Evolutionary conservation across 169 alveolate genomes (phyloP).

Genomic region (Eimeria sp.): DNA sequence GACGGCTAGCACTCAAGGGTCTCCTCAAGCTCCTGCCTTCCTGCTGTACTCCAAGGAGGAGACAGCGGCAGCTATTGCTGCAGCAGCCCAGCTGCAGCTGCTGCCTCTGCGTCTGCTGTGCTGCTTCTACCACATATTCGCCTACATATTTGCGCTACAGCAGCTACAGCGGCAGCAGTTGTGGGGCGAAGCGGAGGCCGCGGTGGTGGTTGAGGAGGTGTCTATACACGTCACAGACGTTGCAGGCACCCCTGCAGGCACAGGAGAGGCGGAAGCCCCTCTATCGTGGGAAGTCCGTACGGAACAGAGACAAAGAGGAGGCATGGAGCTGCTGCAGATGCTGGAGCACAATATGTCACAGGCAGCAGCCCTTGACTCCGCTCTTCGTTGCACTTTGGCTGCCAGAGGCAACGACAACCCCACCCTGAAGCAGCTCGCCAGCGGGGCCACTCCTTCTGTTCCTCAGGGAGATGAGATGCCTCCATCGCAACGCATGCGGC

Average conservation of each 20-base stretch:
- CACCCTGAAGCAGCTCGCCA: conserved; percentile 13
- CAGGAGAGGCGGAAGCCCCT: conserved; percentile 60
- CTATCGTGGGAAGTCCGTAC: conserved; percentile 75
- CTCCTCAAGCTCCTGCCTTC: conserved; percentile 60
- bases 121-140: conserved; percentile 77
- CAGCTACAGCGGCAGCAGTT: conserved; percentile 74
- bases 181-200: conserved; percentile 80
- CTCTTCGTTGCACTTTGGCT: conserved; percentile 72
- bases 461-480: background rate
- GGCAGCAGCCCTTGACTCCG: conserved; percentile 73
- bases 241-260: conserved; percentile 43
- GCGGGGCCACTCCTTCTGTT: background rate
- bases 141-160: conserved; percentile 67
- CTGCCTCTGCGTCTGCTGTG: conserved; percentile 78
- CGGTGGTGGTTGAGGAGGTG: conserved; percentile 50
- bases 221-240: conserved; percentile 62
- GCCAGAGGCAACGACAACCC: conserved; percentile 54
- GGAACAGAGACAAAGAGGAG: conserved; percentile 48
- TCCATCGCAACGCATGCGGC: conserved; percentile 41
- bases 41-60: conserved; percentile 59
- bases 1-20: background rate
- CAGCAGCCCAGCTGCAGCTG: conserved; percentile 78
- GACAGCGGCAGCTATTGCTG: conserved; percentile 55
- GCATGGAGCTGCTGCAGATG: conserved; percentile 78
- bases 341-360: conserved; percentile 76